phyloP scores from a whole-genome alignment of 2,329 filamentous ascomycete species.

The Aspergillus cejpii region DNA sequence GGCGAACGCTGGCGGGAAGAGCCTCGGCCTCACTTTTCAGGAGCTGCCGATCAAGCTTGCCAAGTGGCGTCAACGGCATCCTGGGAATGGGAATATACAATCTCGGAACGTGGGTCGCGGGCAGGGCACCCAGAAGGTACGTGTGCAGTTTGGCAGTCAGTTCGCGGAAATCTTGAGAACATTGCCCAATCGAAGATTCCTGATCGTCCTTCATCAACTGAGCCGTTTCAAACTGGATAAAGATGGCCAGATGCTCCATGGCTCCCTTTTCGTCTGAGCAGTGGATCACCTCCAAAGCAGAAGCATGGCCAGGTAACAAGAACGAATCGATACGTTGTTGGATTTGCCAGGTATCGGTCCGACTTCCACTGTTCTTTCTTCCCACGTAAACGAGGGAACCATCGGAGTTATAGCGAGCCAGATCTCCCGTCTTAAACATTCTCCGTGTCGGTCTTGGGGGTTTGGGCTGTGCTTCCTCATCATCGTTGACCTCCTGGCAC shows the following conservation, averaged over 20 bases:
- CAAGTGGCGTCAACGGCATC: slow-evolving; percentile 28
- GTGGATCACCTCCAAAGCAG: slow-evolving; percentile 16
- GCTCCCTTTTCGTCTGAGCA: neutral
- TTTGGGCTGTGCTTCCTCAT: neutral
- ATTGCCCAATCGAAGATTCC: slow-evolving; percentile 8
- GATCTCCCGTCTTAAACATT: slow-evolving; percentile 36
- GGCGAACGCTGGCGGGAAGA: slow-evolving; percentile 8
- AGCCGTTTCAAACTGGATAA: slow-evolving; percentile 12
- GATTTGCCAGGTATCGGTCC: slow-evolving; percentile 4
- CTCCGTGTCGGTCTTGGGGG: neutral
- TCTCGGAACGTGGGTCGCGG: slow-evolving; percentile 32
- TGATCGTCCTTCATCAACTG: neutral
- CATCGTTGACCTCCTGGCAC: neutral
- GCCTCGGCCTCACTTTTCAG: slow-evolving; percentile 12
- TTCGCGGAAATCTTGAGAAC: slow-evolving; percentile 13
- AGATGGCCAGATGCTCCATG: slow-evolving; percentile 15
- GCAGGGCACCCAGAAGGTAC: slow-evolving; percentile 22
- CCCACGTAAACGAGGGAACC: slow-evolving; percentile 32
- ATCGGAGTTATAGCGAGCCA: slow-evolving; percentile 35
- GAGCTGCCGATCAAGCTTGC: slow-evolving; percentile 29
- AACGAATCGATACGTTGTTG: slow-evolving; percentile 13
- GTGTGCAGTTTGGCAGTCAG: slow-evolving; percentile 13
- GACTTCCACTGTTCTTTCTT: slow-evolving; percentile 20
- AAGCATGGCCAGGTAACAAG: slow-evolving; percentile 14
- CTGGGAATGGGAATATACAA: slow-evolving; percentile 29